A percentile compares a stretch with the other conserved stretches of the same genome.
These are phyloP conservation scores for Ganoderma lucidum DNA, from an alignment of 1,284 basidiomycete genomes.

Conservation along the genomic window DNA sequence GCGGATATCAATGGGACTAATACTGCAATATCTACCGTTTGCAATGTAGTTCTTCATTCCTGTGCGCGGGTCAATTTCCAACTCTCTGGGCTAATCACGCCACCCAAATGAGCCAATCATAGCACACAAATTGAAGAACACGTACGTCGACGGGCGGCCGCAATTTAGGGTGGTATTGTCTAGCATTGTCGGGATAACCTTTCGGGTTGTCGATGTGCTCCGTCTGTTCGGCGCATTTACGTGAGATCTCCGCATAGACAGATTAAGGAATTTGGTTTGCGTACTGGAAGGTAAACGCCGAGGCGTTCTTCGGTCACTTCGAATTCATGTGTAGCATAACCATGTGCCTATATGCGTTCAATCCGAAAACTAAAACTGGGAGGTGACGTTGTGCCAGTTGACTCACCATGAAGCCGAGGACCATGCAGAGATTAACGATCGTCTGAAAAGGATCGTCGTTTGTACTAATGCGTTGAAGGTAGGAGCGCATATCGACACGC, in stretches of 20 bases:
- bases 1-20: not conserved
- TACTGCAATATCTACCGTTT: slow-evolving; percentile 57
- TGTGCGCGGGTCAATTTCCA: slow-evolving; percentile 86
- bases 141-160: slow-evolving; percentile 75
- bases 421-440: slow-evolving; percentile 90
- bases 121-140: slow-evolving; percentile 13
- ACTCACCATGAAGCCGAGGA: slow-evolving; percentile 81
- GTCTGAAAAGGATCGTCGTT: slow-evolving; percentile 54
- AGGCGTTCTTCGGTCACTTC: slow-evolving; percentile 91
- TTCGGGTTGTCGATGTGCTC: slow-evolving; percentile 93
- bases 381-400: no score
- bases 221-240: slow-evolving; percentile 48
- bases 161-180: slow-evolving; percentile 76
- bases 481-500: slow-evolving; percentile 28
- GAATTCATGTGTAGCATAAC: slow-evolving; percentile 87
- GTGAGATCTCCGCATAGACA: not conserved
- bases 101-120: slow-evolving; percentile 30
- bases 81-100: slow-evolving; percentile 68
- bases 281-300: slow-evolving; percentile 85
- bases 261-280: slow-evolving; percentile 26
- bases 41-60: slow-evolving; percentile 99
- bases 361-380: not conserved
- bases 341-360: slow-evolving; percentile 65
- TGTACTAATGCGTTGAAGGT: no score
- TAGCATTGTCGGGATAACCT: slow-evolving; percentile 88